A percentile compares a stretch with the other conserved stretches of the same genome.
Conservation (phyloP, 2,329 filamentous ascomycete genomes). For the Cordyceps javanica region DNA sequence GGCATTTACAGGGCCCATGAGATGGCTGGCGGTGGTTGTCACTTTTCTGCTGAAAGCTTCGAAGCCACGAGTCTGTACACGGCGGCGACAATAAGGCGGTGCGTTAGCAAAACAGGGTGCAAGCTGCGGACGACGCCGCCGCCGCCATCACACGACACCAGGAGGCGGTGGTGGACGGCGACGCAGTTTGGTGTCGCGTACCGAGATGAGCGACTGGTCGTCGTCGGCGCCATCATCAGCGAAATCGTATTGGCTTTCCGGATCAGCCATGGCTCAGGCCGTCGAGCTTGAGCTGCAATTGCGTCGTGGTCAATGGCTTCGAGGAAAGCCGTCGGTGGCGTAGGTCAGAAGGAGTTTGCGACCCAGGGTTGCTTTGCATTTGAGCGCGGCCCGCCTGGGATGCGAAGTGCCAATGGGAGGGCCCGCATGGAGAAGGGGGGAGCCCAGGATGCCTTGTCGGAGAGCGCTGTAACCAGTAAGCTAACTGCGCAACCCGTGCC, state of each 20-base stretch:
- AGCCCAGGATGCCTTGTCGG: background rate
- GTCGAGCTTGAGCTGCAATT: conserved; percentile 8
- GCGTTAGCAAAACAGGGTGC: conserved; percentile 3
- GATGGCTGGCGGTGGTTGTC: conserved; percentile 82
- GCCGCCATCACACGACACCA: conserved; percentile 26
- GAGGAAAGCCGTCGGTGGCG: background rate
- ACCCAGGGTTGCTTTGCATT: conserved; percentile 1
- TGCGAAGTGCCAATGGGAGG: conserved; percentile 2
- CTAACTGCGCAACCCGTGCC: background rate
- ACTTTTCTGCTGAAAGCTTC: conserved; percentile 94
- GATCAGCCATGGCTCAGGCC: conserved; percentile 33
- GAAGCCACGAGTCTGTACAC: conserved; percentile 68
- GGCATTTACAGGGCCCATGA: conserved; percentile 63
- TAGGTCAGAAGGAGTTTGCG: conserved; percentile 3
- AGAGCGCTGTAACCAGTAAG: background rate
- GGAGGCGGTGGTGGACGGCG: background rate
- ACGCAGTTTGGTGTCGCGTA: conserved; percentile 19
- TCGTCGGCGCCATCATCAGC: conserved; percentile 39
- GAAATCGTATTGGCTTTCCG: conserved; percentile 40
- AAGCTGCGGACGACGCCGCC: conserved; percentile 7
- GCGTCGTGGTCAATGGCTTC: conserved; percentile 5
- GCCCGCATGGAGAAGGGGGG: background rate
- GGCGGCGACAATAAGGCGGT: background rate
- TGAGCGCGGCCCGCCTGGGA: background rate
- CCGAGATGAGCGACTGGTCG: conserved; percentile 42